These are phyloP conservation scores for Exserohilum rostratum DNA, from an alignment of 2,329 filamentous ascomycete genomes.

Conservation along the genomic window DNA sequence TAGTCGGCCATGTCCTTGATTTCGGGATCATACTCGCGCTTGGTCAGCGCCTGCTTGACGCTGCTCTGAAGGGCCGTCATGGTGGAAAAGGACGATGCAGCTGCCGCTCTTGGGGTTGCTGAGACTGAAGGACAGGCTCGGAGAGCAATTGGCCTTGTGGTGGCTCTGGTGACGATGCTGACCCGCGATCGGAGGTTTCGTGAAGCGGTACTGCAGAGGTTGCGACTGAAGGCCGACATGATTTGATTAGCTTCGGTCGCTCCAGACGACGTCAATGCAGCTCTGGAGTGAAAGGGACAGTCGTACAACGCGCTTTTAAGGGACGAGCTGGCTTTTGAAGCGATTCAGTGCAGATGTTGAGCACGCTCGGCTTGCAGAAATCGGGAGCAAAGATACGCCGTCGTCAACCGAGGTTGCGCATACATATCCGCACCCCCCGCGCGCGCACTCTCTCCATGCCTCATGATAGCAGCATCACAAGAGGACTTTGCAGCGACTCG, in stretches of 20 bases:
- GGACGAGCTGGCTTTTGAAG: constrained; percentile 27
- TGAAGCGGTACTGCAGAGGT: constrained; percentile 48
- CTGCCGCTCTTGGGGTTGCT: constrained; percentile 29
- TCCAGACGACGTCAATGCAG: constrained; percentile 40
- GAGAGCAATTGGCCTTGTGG: constrained; percentile 46
- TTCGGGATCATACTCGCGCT: constrained; percentile 79
- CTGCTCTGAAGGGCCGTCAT: constrained; percentile 47
- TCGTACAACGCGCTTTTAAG: constrained; percentile 42
- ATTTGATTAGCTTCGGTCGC: constrained; percentile 46
- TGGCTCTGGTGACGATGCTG: constrained; percentile 41
- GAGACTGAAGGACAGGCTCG: constrained; percentile 31
- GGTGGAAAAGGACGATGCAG: constrained; percentile 45
- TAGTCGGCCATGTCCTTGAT: constrained; percentile 95
- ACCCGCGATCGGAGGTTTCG: constrained; percentile 46
- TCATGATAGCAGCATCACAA: background rate
- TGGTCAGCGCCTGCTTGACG: constrained; percentile 38
- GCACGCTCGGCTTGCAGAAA: constrained; percentile 33
- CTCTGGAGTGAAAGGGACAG: constrained; percentile 36
- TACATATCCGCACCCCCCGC: constrained; percentile 6
- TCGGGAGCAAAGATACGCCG: constrained; percentile 37
- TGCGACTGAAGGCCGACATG: constrained; percentile 53
- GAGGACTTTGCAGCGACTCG: background rate
- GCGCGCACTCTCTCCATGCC: background rate
- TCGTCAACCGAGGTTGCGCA: constrained; percentile 38
- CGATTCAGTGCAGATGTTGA: constrained; percentile 27